Evolutionary conservation across 2,329 filamentous ascomycete genomes (phyloP), one percentile per base, ranked within the genome.

Genomic region (Furcasterigmium sp.): DNA sequence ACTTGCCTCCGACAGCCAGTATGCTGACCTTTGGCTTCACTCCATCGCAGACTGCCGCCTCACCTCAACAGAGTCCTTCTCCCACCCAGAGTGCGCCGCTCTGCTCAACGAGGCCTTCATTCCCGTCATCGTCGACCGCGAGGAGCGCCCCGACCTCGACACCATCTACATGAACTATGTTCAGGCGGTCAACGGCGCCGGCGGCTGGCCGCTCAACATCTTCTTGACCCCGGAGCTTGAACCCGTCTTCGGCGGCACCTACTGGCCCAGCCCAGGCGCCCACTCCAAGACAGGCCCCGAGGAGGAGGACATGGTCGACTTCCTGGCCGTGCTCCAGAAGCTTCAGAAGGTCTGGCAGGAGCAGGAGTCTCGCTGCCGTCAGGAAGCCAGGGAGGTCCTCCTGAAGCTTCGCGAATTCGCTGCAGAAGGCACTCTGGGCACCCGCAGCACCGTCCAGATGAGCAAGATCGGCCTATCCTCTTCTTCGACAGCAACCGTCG

Each of bases 131-230:
- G 80, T 97, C 56, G 93, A 98, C 64, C 82, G 91, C 47, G 93
- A 98, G 65, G 89, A 95, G 65, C 82, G 91, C 20, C 91, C 91
- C 8, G 91, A 97, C 59, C 82, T 97, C 51, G 93, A 98, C 59
- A 83, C 87, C 48, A 91, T 97, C 51, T 97, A 97, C 63, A 96
- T 96, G 89, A 95, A 95, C 68, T 98, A 95, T 63, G 85, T 95
- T 32, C 90, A 96, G 61, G 91, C 91, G 2, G 91, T 93, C 10
- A 95, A 86, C 46, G 90, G 87, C 17, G 84, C 80, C 2, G 91
- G 90, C 9, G 93, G 93, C 30, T 97, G 93, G 91, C 93, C 93
- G 1, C 69, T 97, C 47, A 97, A 96, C 58, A 84, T 95, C n/a
- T 97, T 98, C 60, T 76, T 97, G 23, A 98, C 93, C 0, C 90